phyloP scores from a whole-genome alignment of 495 filamentous ascomycete species.

The Penicillium riverlandense region DNA sequence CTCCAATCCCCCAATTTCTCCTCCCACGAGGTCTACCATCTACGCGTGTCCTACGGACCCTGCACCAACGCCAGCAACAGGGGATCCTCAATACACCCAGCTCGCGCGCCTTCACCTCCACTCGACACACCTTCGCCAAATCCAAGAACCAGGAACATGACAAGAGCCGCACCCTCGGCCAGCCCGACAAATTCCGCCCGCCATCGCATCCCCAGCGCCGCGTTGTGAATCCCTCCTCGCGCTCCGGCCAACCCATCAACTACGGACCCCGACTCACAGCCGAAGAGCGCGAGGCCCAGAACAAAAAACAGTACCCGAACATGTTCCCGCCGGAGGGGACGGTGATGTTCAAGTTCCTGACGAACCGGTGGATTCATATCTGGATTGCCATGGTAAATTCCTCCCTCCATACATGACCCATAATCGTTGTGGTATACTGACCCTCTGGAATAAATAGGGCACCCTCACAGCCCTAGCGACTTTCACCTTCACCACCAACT shows the following conservation, averaged over 20 bases:
- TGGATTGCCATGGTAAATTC: constrained; percentile 67
- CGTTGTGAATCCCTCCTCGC: constrained; percentile 32
- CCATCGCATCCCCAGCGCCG: constrained; percentile 70
- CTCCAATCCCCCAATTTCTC: constrained; percentile 33
- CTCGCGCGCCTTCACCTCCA: no score
- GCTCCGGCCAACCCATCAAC: constrained; percentile 31
- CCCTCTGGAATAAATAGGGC: constrained; percentile 24
- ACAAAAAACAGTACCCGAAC: constrained; percentile 64
- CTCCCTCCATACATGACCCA: neutral
- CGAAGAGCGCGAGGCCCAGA: constrained; percentile 53
- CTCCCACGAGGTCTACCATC: constrained; percentile 35
- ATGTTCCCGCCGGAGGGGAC: constrained; percentile 72
- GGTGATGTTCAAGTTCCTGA: constrained; percentile 68
- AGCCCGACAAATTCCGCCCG: constrained; percentile 77
- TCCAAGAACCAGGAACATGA: no score
- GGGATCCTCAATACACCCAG: no score
- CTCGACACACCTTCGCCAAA: no score
- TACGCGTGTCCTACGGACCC: constrained; percentile 19
- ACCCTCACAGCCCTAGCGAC: constrained; percentile 60
- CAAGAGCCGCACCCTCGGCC: constrained; percentile 50
- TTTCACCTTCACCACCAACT: constrained; percentile 62
- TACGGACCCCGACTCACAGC: constrained; percentile 61
- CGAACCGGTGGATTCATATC: constrained; percentile 63
- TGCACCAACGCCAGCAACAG: constrained; percentile 32
- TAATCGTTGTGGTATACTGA: neutral